Base-by-base conservation (phyloP, 345 rosid species). In the Eucalyptus regnans region DNA sequence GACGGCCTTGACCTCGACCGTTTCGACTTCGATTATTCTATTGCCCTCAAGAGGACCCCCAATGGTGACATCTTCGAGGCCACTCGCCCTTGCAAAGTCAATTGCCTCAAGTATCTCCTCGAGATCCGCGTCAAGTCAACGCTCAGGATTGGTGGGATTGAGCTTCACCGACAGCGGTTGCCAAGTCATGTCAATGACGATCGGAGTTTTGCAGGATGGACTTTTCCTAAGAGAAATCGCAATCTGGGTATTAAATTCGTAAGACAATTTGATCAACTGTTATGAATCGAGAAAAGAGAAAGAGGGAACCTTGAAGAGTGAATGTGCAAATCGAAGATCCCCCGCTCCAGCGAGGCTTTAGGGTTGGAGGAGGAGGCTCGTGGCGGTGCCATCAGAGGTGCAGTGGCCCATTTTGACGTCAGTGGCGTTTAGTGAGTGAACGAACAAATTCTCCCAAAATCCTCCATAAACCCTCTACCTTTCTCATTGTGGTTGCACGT, bases 111-210 rank as follows among this genome's bases (percentile, higher is more conserved):
- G 31, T 92, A 92, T 93, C 94, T 96, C 27, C 94, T 97, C 14
- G 98, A 96, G 54, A 91, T 95, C 7, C 97, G 99, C 25, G 92
- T 97, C 60, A 96, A 96, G 97, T 96, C 22, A 97, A 96, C 94
- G 99, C 95, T 5, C 95, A 96, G 48, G 99, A 97, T 92, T 97
- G 92, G 31, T 96, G 99, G 98, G 98, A 96, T 89, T 96, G 79
- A 66, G 11, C 22, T 31, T 66, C 41, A 14, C 9, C 71, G 31
- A 66, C 41, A 15, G 41, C 41, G 79, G 41, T 14, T 33, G 11
- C 22, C 17, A 17, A n/a, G 79, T 66, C 11, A 62, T 62, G 31
- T 62, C 31, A 29, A 62, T 12, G 68, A 62, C 33, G 7, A 62
- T 62, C 15, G 68, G 33, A 62, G n/a, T 62, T 62, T 62, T 7